These are phyloP conservation scores for Cercospora berteroae DNA, from an alignment of 2,329 filamentous ascomycete genomes.

Conservation along the genomic window DNA sequence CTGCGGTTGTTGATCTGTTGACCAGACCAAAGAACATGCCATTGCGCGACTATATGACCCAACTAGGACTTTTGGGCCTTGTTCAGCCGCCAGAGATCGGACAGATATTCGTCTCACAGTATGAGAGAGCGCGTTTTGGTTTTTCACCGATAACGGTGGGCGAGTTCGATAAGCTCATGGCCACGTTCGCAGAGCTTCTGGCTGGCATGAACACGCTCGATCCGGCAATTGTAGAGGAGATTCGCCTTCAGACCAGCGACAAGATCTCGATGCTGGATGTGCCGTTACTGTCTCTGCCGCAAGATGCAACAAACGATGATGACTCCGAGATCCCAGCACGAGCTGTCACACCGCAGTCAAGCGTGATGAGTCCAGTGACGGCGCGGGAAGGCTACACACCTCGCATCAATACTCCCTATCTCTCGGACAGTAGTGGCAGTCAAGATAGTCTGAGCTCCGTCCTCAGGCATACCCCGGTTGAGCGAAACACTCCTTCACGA, in stretches of 20 bases:
- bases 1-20: constrained; percentile 64
- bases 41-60: constrained; percentile 73
- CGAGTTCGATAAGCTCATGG: constrained; percentile 77
- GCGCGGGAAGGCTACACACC: constrained; percentile 27
- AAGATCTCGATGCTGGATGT: constrained; percentile 9
- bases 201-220: constrained; percentile 68
- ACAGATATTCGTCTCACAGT: constrained; percentile 66
- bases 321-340: constrained; percentile 16
- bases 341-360: constrained; percentile 24
- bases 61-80: constrained; percentile 67
- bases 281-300: constrained; percentile 3
- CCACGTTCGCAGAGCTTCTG: constrained; percentile 76
- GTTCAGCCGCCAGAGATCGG: constrained; percentile 52
- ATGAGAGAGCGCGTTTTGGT: constrained; percentile 85
- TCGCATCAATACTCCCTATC: constrained; percentile 26
- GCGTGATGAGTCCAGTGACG: constrained; percentile 31
- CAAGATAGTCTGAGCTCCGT: constrained; percentile 32
- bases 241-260: constrained; percentile 35
- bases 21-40: constrained; percentile 69
- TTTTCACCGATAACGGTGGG: constrained; percentile 63
- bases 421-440: constrained; percentile 24
- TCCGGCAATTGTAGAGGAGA: constrained; percentile 50
- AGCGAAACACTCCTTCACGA: constrained; percentile 4
- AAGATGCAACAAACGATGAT: constrained; percentile 1
- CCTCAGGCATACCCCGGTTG: constrained; percentile 21